Percentiles rank a stretch among this genome's conserved stretches.
Evolutionary conservation across 331 rosid species (phyloP).

Genomic region (Rhamnella rubrinervis): DNA sequence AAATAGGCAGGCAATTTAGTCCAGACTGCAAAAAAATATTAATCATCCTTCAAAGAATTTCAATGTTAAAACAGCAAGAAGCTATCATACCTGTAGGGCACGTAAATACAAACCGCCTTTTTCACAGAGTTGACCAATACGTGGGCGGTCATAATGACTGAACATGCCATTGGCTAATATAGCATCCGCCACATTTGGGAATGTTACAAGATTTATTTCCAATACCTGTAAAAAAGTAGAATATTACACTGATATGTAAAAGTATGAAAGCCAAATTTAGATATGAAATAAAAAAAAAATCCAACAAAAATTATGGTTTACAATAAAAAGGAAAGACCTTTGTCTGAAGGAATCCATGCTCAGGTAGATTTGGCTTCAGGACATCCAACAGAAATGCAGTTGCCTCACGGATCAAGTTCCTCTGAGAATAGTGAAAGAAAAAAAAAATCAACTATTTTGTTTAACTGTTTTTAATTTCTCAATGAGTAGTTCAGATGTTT

Average conservation of each 20-base stretch:
- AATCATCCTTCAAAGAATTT: background rate
- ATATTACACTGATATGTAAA: slow-evolving; percentile 5
- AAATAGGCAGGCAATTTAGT: slow-evolving; percentile 11
- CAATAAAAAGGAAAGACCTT: slow-evolving; percentile 16
- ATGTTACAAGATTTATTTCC: slow-evolving; percentile 42
- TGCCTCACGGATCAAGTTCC: slow-evolving; percentile 41
- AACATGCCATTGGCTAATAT: slow-evolving; percentile 42
- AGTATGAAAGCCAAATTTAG: background rate
- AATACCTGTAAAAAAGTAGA: slow-evolving; percentile 19
- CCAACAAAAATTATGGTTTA: no score
- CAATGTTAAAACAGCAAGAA: background rate
- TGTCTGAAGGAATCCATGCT: slow-evolving; percentile 36
- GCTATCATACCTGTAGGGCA: slow-evolving; percentile 31
- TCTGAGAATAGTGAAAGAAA: slow-evolving; percentile 20
- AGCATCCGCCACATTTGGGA: slow-evolving; percentile 45
- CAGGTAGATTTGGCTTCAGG: slow-evolving; percentile 37
- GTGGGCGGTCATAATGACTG: slow-evolving; percentile 40
- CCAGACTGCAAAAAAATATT: slow-evolving; percentile 5
- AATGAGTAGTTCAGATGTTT: no score
- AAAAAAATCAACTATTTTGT: no score
- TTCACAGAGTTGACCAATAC: slow-evolving; percentile 41
- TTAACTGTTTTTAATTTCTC: no score
- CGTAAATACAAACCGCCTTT: slow-evolving; percentile 40
- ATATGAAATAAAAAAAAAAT: background rate
- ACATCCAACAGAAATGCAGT: slow-evolving; percentile 44